Evolutionary conservation across 805 yeast species (phyloP).

Genomic region (Clavispora santaluciae): DNA sequence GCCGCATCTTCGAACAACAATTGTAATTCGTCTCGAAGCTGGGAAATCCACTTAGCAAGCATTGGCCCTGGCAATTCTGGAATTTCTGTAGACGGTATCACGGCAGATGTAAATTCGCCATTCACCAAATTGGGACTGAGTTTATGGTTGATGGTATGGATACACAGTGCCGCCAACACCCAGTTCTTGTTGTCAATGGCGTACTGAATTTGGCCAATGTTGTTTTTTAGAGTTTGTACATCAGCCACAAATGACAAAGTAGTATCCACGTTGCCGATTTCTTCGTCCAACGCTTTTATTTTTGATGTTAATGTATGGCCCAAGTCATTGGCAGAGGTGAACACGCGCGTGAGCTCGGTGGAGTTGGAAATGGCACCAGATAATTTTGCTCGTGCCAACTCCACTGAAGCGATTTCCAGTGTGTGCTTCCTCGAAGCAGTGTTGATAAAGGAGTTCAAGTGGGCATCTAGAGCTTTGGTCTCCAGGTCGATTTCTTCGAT

Average conservation of each 20-base stretch:
- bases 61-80: slow-evolving; percentile 71
- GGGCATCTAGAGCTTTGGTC: slow-evolving; percentile 20
- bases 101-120: slow-evolving; percentile 70
- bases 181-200: slow-evolving; percentile 69
- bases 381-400: slow-evolving; percentile 58
- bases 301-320: slow-evolving; percentile 66
- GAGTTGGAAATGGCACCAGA: slow-evolving; percentile 57
- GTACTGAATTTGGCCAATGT: slow-evolving; percentile 58
- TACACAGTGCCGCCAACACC: slow-evolving; percentile 72
- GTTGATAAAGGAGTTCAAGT: slow-evolving; percentile 21
- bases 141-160: slow-evolving; percentile 33
- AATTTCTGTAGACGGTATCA: slow-evolving; percentile 81
- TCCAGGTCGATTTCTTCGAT: slow-evolving; percentile 25
- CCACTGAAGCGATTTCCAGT: slow-evolving; percentile 44
- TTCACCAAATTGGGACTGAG: slow-evolving; percentile 50
- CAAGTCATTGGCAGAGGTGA: slow-evolving; percentile 57
- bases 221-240: slow-evolving; percentile 61
- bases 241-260: slow-evolving; percentile 62
- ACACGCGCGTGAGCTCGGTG: slow-evolving; percentile 47
- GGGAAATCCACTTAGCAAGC: slow-evolving; percentile 52
- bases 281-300: slow-evolving; percentile 66
- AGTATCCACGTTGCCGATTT: slow-evolving; percentile 56
- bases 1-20: slow-evolving; percentile 71
- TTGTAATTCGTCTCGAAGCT: slow-evolving; percentile 53
- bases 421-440: slow-evolving; percentile 27